Evolutionary conservation across 176 grass and related monocot species (phyloP).

Genomic region (Avena insularis): DNA sequence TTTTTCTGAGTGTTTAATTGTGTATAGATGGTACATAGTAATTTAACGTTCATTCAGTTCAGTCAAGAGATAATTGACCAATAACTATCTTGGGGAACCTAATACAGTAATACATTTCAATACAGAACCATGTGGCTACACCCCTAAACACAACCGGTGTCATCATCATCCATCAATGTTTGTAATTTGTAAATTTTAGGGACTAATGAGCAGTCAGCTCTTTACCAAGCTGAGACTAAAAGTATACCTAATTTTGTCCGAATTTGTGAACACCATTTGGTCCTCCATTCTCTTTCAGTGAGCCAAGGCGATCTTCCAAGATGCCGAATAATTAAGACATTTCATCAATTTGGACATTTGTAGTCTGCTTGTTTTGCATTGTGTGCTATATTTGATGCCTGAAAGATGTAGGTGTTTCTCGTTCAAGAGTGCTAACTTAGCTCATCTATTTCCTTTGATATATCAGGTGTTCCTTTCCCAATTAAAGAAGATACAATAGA

Average conservation of each 20-base stretch:
- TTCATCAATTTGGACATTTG: slow-evolving; percentile 5
- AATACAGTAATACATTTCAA: neutral
- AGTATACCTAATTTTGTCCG: neutral
- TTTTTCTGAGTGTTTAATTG: neutral
- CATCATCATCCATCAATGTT: neutral
- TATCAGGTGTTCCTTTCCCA: neutral
- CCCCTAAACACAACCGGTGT: neutral
- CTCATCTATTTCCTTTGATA: slow-evolving; percentile 10
- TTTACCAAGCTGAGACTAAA: neutral
- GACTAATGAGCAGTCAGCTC: neutral
- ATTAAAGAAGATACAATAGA: neutral
- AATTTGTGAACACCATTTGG: too few species aligned
- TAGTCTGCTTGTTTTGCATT: neutral
- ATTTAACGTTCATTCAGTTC: neutral
- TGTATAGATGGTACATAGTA: neutral
- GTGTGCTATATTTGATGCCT: slow-evolving; percentile 1
- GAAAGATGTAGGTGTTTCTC: neutral
- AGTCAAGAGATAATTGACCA: neutral
- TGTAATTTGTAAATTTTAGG: neutral
- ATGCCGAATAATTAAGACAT: neutral
- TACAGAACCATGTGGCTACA: neutral
- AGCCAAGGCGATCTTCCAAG: neutral
- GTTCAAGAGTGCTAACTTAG: neutral
- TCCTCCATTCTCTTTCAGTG: neutral
- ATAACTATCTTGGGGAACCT: neutral